Evolutionary conservation across 2,329 filamentous ascomycete genomes (phyloP).

Genomic region (Colletotrichum magnum): DNA sequence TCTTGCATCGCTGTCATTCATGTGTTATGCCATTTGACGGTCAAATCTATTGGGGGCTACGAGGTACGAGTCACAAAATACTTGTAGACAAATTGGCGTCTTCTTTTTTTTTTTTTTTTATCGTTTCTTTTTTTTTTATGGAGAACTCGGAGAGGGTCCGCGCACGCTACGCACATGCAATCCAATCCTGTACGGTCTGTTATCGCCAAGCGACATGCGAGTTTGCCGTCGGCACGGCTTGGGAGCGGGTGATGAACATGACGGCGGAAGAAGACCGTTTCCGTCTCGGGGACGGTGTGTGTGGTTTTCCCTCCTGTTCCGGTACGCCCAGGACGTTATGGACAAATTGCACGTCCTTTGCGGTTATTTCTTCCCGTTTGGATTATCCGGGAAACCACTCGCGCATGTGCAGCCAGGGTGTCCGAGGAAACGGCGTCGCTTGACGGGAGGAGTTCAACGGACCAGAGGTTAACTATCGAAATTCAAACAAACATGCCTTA

Average conservation of each 20-base stretch:
- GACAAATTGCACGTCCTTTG: slow-evolving; percentile 29
- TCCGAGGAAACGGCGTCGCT: background rate
- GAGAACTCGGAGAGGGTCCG: slow-evolving; percentile 16
- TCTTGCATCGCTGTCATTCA: slow-evolving; percentile 24
- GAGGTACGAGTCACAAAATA: slow-evolving; percentile 29
- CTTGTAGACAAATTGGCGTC: slow-evolving; percentile 32
- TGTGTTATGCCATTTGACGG: slow-evolving; percentile 24
- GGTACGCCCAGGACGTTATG: slow-evolving; percentile 5
- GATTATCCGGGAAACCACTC: slow-evolving; percentile 1
- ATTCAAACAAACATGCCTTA: too few relatives aligned
- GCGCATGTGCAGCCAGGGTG: background rate
- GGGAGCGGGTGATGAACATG: background rate
- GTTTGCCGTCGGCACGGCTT: slow-evolving; percentile 4
- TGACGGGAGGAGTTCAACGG: too few relatives aligned
- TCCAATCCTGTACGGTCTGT: background rate
- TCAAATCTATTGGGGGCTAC: background rate
- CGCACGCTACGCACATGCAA: background rate
- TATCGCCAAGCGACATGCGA: slow-evolving; percentile 11
- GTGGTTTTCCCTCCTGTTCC: background rate
- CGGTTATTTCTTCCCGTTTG: background rate
- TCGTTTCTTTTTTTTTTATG: slow-evolving; percentile 16
- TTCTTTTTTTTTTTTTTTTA: slow-evolving; percentile 25
- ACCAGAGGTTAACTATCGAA: too few relatives aligned
- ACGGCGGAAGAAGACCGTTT: background rate
- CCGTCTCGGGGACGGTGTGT: background rate